Evolutionary conservation across 2,329 filamentous ascomycete genomes (phyloP).

Genomic region (Celoporthe dispersa): DNA sequence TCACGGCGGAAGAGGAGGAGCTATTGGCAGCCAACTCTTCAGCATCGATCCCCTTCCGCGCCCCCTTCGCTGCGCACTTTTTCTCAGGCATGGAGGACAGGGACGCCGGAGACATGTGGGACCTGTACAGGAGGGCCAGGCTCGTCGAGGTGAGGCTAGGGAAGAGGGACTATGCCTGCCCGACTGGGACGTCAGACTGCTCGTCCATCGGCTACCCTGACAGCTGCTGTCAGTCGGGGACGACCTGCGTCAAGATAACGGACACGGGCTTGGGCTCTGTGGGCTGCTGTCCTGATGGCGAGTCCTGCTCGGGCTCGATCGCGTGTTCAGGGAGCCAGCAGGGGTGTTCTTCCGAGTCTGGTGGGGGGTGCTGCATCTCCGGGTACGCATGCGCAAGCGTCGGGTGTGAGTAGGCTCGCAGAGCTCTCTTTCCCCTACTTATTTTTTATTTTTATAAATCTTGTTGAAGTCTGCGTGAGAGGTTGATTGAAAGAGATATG

Average conservation of each 20-base stretch:
- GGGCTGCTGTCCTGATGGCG: slow-evolving; percentile 74
- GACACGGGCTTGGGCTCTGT: slow-evolving; percentile 69
- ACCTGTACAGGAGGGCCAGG: slow-evolving; percentile 48
- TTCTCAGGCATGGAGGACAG: slow-evolving; percentile 23
- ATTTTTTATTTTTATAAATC: too few species aligned
- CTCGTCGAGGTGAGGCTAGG: slow-evolving; percentile 54
- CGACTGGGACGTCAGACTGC: slow-evolving; percentile 68
- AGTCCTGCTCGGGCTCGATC: slow-evolving; percentile 66
- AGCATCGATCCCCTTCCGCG: slow-evolving; percentile 45
- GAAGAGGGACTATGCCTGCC: slow-evolving; percentile 68
- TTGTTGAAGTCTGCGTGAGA: too few species aligned
- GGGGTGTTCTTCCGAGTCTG: slow-evolving; percentile 66
- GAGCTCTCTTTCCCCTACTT: slow-evolving; percentile 11
- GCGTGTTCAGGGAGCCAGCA: slow-evolving; percentile 65
- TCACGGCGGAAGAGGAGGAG: slow-evolving; percentile 37
- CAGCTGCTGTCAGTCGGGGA: slow-evolving; percentile 72
- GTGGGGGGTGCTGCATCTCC: slow-evolving; percentile 77
- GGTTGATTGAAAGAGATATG: too few species aligned
- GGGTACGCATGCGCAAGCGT: slow-evolving; percentile 71
- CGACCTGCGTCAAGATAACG: slow-evolving; percentile 67
- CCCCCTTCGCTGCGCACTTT: slow-evolving; percentile 57
- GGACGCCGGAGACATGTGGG: slow-evolving; percentile 28
- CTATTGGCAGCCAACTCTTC: slow-evolving; percentile 40
- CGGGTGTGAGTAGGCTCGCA: slow-evolving; percentile 62
- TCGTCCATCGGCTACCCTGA: slow-evolving; percentile 66